phyloP scores from a whole-genome alignment of 495 filamentous ascomycete species.

The Aspergillus coremiiformis region DNA sequence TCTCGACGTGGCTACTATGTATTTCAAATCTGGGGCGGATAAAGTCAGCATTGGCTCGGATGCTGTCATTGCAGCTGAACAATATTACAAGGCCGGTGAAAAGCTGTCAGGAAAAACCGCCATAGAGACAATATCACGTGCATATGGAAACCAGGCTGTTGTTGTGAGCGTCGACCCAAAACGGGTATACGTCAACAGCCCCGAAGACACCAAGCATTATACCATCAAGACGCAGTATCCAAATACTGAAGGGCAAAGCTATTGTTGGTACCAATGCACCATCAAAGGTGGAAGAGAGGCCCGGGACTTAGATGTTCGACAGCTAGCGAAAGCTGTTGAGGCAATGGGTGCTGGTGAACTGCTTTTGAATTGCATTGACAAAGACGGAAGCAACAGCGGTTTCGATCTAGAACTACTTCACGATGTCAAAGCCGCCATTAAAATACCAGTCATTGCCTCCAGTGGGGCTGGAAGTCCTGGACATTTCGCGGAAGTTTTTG shows the following conservation, averaged over 20 bases:
- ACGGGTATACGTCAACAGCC: conserved; percentile 72
- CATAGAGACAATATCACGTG: conserved; percentile 87
- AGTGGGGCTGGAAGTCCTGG: conserved; percentile 84
- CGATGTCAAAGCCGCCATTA: conserved; percentile 74
- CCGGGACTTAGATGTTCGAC: conserved; percentile 80
- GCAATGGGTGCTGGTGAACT: conserved; percentile 95
- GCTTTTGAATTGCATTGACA: conserved; percentile 93
- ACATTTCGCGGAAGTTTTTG: conserved; percentile 90
- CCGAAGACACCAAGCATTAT: conserved; percentile 67
- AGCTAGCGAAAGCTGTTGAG: conserved; percentile 83
- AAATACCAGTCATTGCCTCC: conserved; percentile 91
- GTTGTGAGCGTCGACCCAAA: conserved; percentile 94
- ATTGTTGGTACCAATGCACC: conserved; percentile 97
- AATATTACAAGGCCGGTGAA: conserved; percentile 65
- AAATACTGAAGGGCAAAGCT: conserved; percentile 68
- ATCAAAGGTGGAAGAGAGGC: conserved; percentile 91
- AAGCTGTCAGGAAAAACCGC: conserved; percentile 72
- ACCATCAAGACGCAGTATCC: conserved; percentile 63
- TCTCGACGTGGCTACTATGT: conserved; percentile 88
- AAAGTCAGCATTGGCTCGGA: conserved; percentile 98
- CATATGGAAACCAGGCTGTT: conserved; percentile 95
- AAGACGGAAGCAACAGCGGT: conserved; percentile 88
- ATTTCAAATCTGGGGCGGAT: conserved; percentile 97
- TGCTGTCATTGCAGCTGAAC: conserved; percentile 84
- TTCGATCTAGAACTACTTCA: conserved; percentile 91